These are phyloP conservation scores for Gymnopus androsaceus DNA, from an alignment of 1,284 basidiomycete genomes.

Conservation along the genomic window DNA sequence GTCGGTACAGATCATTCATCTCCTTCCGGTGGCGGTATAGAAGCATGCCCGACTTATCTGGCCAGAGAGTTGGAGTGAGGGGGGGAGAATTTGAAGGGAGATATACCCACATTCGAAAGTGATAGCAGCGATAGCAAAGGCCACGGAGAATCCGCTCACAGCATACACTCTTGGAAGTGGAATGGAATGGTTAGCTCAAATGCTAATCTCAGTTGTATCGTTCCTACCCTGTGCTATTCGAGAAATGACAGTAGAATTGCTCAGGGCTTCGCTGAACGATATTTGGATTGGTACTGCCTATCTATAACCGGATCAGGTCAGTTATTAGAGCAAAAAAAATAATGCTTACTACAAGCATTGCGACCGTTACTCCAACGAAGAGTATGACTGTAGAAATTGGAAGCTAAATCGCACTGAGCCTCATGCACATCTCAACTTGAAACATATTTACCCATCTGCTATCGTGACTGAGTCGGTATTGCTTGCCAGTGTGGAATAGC, in stretches of 20 bases:
- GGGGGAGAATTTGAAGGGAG: not conserved
- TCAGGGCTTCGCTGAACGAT: not conserved
- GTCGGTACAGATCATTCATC: not conserved
- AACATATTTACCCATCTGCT: not conserved
- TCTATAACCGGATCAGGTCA: not conserved
- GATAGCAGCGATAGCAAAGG: not conserved
- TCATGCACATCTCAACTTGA: too few species aligned
- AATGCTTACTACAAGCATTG: conserved; percentile 22
- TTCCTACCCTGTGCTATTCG: conserved; percentile 1
- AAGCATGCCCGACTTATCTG: not conserved
- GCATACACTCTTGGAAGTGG: not conserved
- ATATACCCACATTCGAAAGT: not conserved
- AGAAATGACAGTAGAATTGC: conserved; percentile 6
- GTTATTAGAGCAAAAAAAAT: conserved; percentile 59
- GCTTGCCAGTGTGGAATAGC: not conserved
- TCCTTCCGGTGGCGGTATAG: not conserved
- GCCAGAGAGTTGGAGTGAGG: not conserved
- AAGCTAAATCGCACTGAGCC: not conserved
- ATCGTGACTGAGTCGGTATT: not conserved
- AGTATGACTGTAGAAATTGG: not conserved
- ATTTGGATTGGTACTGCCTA: not conserved
- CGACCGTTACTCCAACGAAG: not conserved
- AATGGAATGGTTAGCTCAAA: not conserved
- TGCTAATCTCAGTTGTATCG: not conserved
- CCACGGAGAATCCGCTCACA: not conserved